These are phyloP conservation scores for Phaffia tasmanica DNA, from an alignment of 768 basidiomycete genomes.

Conservation along the genomic window DNA sequence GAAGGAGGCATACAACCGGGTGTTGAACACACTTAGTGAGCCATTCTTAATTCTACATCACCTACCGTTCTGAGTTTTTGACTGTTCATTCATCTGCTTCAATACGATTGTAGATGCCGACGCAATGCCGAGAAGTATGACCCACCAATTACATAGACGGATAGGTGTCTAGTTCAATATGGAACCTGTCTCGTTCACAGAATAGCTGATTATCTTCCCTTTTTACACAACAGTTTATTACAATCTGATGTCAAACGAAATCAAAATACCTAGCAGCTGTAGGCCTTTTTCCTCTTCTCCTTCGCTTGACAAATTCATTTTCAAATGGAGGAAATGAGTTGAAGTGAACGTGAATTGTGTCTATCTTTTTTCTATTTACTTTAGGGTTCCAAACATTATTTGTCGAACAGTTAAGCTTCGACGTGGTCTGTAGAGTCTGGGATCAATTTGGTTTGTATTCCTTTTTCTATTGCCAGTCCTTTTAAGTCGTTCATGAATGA, in stretches of 20 bases:
- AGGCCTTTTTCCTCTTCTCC: background rate
- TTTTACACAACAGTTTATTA: conserved; percentile 16
- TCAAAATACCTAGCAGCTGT: conserved; percentile 12
- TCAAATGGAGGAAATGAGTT: too few relatives aligned
- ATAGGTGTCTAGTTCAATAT: background rate
- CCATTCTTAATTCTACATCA: background rate
- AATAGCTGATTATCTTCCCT: background rate
- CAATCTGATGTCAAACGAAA: conserved; percentile 18
- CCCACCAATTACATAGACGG: too few relatives aligned
- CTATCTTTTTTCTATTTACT: too few relatives aligned
- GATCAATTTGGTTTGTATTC: conserved; percentile 8
- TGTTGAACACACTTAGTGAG: conserved; percentile 20
- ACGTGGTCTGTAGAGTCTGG: conserved; percentile 15
- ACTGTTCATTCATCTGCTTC: background rate
- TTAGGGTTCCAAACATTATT: conserved; percentile 21
- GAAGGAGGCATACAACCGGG: conserved; percentile 16
- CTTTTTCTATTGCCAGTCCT: too few relatives aligned
- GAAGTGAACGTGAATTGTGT: too few relatives aligned
- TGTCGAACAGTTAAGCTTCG: conserved; percentile 18
- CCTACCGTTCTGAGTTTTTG: background rate
- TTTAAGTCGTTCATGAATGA: too few relatives aligned
- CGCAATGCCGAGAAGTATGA: conserved; percentile 20
- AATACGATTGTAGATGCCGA: conserved; percentile 8
- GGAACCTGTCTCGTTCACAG: background rate
- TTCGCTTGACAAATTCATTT: background rate